Conservation (phyloP, 2,329 filamentous ascomycete genomes). For the Paracorniculantispora psalliotae region DNA sequence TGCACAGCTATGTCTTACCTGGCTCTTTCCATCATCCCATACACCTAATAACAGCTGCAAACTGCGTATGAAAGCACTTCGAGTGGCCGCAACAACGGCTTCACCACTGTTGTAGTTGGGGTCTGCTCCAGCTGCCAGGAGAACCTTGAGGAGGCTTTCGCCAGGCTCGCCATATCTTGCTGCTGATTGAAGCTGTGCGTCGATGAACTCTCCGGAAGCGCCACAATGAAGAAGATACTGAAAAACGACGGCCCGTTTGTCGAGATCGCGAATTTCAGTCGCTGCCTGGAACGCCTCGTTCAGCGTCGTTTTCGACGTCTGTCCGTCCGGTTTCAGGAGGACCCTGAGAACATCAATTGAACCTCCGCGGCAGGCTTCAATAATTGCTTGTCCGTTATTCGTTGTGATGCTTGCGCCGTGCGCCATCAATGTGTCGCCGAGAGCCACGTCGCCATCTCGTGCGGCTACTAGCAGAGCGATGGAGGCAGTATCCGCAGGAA, state of each 20-base stretch:
- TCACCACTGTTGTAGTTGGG: constrained; percentile 52
- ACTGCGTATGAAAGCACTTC: constrained; percentile 45
- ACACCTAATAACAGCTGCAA: constrained; percentile 49
- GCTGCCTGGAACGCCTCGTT: constrained; percentile 51
- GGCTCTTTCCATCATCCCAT: constrained; percentile 33
- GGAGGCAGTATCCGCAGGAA: constrained; percentile 41
- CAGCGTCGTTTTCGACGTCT: constrained; percentile 38
- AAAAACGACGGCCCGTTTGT: constrained; percentile 45
- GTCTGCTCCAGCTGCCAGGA: constrained; percentile 49
- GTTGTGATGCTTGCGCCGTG: constrained; percentile 48
- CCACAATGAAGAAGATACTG: constrained; percentile 46
- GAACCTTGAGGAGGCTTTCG: constrained; percentile 42
- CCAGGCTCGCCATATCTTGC: constrained; percentile 47
- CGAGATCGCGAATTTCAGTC: constrained; percentile 46
- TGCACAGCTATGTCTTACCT: constrained; percentile 29
- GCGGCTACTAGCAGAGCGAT: constrained; percentile 47
- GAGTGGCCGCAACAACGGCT: constrained; percentile 49
- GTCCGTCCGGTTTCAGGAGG: constrained; percentile 38
- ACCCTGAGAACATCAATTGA: constrained; percentile 45
- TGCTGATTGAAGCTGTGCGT: constrained; percentile 49
- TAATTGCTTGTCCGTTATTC: constrained; percentile 47
- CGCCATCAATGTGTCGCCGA: constrained; percentile 46
- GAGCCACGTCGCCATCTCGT: constrained; percentile 46
- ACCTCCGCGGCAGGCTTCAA: constrained; percentile 50
- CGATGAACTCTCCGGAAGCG: constrained; percentile 45